Evolutionary conservation across 176 grass and related monocot species (phyloP).

Genomic region (Carex myosuroides): DNA sequence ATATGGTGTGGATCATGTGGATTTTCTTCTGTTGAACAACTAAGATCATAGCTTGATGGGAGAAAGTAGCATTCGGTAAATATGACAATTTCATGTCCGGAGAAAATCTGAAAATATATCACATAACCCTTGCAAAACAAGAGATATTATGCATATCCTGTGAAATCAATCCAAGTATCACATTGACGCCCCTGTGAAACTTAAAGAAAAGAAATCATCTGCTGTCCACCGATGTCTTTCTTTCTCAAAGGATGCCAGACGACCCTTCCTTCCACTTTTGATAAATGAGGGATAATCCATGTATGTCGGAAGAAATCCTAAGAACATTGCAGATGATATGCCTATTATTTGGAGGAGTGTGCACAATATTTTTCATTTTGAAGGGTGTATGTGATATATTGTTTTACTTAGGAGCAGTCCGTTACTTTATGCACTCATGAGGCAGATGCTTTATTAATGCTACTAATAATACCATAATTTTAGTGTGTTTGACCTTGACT

Average conservation of each 20-base stretch:
- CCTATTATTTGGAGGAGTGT: background rate
- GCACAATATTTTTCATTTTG: background rate
- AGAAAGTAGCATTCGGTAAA: slow-evolving; percentile 1
- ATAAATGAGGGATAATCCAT: background rate
- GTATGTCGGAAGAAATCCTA: background rate
- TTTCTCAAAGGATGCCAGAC: background rate
- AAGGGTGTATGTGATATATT: background rate
- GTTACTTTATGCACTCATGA: background rate
- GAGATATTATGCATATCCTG: background rate
- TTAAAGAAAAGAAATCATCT: background rate
- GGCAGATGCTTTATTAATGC: background rate
- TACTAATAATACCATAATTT: background rate
- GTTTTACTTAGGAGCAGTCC: background rate
- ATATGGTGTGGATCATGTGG: background rate
- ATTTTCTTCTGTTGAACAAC: background rate
- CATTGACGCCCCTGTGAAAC: background rate
- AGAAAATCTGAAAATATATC: slow-evolving; percentile 1
- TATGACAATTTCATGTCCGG: background rate
- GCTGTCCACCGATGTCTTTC: background rate
- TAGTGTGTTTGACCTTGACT: background rate
- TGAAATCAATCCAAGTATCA: background rate
- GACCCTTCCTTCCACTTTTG: background rate
- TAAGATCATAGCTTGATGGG: background rate
- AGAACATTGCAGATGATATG: background rate
- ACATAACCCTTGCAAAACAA: background rate